Percentiles rank a stretch among this genome's conserved stretches.
phyloP scores from a whole-genome alignment of 768 basidiomycete species.

The Tephrocybe sp. region DNA sequence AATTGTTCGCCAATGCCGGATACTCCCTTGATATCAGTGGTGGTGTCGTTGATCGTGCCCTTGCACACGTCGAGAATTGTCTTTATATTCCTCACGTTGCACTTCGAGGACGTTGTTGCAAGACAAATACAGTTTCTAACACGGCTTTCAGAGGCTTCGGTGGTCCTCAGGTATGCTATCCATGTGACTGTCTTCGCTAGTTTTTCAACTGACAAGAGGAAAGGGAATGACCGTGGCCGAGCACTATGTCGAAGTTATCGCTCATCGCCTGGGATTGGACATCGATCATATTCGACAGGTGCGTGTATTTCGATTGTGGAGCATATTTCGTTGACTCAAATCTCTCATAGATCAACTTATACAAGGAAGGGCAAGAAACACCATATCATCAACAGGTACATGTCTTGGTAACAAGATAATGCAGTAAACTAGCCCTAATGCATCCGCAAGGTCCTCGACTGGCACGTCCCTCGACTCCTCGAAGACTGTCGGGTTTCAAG shows the following conservation, averaged over 20 bases:
- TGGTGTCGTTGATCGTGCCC: slow-evolving; percentile 16
- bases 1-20: slow-evolving; percentile 14
- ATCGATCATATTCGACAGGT: slow-evolving; percentile 16
- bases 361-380: slow-evolving; percentile 18
- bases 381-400: slow-evolving; percentile 15
- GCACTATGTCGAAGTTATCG: slow-evolving; percentile 13
- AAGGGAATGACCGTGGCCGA: slow-evolving; percentile 16
- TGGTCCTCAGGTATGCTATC: slow-evolving; percentile 10
- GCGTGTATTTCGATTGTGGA: background rate
- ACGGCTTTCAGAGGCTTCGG: slow-evolving; percentile 18
- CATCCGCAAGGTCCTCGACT: slow-evolving; percentile 15
- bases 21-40: slow-evolving; percentile 17
- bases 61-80: slow-evolving; percentile 16
- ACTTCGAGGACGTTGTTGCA: slow-evolving; percentile 11
- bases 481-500: slow-evolving; percentile 16
- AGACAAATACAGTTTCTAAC: slow-evolving; percentile 17
- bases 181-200: too few species aligned
- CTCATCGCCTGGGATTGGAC: slow-evolving; percentile 12
- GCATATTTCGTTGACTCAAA: background rate
- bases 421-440: background rate
- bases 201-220: background rate
- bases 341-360: slow-evolving; percentile 11
- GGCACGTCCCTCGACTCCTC: slow-evolving; percentile 18
- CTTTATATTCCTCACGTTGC: slow-evolving; percentile 16
- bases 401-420: too few species aligned